Evolutionary conservation across 1,284 basidiomycete genomes (phyloP), one percentile per base, ranked within the genome.

Genomic region (Athelia psychrophila): DNA sequence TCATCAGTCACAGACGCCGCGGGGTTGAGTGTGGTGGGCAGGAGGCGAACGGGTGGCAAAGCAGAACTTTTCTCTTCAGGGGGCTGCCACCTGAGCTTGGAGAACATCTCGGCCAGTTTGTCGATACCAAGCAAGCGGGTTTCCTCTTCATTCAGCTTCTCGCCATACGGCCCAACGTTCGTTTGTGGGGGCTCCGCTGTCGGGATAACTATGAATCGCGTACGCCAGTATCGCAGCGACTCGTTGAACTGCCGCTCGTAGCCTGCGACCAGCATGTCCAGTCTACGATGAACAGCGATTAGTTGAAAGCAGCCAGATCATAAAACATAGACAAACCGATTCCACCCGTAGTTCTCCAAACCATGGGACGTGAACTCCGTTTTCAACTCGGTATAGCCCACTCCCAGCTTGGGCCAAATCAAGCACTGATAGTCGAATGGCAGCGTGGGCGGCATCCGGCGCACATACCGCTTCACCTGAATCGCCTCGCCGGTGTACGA

Each of bases 151-250:
- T 89, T 84, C 51, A 93, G 79, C 54, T 76, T 77, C 66, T 93
- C 91, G 4, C 84, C 88, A 0, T 73, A 73, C 0, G 83, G 79
- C 1, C 83, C 85, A 18, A 78, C 73, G 49, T 69, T 80, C 12
- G 76, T 69, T 44, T 70, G 73, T 8, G 84, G 90, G 32, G 80
- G 78, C 52, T 86, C 87, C 10, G 83, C 78, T 0, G 91, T 87
- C 0, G 96, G 96, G 45, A 98, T 91, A 18, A 99, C 83, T 22
- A 98, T 81, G 64, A 98, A 97, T n/a, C 95, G 81, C 0, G 95
- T 97, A 5, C 95, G 82, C 93, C 95, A 98, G 64, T 96, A 97
- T 44, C 90, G 82, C 44, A 94, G 73, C 3, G 88, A 88, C 52
- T 93, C 85, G 60, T 86, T 87, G 64, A 93, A 86, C 44, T 86